Evolutionary conservation across 108 stramenopile genomes (phyloP).

Genomic region (Pseudonitzschia pungens): DNA sequence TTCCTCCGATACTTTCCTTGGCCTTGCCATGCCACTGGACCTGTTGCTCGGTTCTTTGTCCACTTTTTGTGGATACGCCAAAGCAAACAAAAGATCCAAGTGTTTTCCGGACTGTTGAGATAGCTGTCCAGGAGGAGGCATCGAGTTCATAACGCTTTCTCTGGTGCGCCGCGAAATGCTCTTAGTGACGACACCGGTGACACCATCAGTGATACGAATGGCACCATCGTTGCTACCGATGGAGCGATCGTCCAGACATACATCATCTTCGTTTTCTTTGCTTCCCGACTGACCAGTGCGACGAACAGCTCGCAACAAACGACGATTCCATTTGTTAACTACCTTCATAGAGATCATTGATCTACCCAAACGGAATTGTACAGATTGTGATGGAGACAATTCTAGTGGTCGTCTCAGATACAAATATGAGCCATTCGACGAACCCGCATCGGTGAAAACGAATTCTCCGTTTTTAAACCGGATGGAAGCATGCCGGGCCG

Average conservation of each 20-base stretch:
- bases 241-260: slow-evolving; percentile 62
- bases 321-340: slow-evolving; percentile 85
- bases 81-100: slow-evolving; percentile 77
- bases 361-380: slow-evolving; percentile 83
- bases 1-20: slow-evolving; percentile 20
- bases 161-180: slow-evolving; percentile 65
- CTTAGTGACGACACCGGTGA: slow-evolving; percentile 63
- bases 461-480: slow-evolving; percentile 92
- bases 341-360: slow-evolving; percentile 91
- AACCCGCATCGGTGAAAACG: slow-evolving; percentile 85
- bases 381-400: slow-evolving; percentile 73
- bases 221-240: slow-evolving; percentile 86
- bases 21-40: slow-evolving; percentile 25
- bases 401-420: slow-evolving; percentile 85
- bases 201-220: slow-evolving; percentile 70
- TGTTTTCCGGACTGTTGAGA: slow-evolving; percentile 78
- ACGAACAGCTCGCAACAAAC: slow-evolving; percentile 74
- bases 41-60: slow-evolving; percentile 34
- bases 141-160: slow-evolving; percentile 72
- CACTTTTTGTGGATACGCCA: slow-evolving; percentile 74
- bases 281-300: slow-evolving; percentile 45
- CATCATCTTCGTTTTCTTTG: slow-evolving; percentile 29
- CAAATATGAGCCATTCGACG: slow-evolving; percentile 87
- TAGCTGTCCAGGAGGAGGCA: slow-evolving; percentile 75
- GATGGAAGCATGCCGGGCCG: slow-evolving; percentile 86